phyloP scores from a whole-genome alignment of 2,329 filamentous ascomycete genomes.

The Xylariaceae sp. region DNA sequence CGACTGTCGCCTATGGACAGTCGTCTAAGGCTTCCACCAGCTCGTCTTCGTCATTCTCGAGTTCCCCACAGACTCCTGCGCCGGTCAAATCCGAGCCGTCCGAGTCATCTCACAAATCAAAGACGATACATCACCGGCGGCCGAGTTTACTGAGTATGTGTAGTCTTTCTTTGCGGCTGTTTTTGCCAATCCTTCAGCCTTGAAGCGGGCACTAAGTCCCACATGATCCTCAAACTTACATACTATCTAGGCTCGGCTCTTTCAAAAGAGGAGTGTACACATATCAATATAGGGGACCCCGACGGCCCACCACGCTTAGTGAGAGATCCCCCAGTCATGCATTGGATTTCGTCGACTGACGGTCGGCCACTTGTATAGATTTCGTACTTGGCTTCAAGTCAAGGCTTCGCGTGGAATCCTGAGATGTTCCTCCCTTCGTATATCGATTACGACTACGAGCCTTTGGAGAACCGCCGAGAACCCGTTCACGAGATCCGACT shows the following conservation, averaged over 20 bases:
- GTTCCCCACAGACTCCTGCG: constrained; percentile 55
- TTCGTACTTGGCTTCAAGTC: constrained; percentile 78
- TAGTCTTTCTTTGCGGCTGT: background rate
- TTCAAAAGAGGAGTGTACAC: constrained; percentile 77
- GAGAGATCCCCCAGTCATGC: constrained; percentile 39
- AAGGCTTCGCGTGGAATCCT: constrained; percentile 85
- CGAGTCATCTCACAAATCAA: constrained; percentile 47
- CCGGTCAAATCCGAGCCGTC: constrained; percentile 50
- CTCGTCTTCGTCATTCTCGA: constrained; percentile 64
- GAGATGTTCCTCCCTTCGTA: constrained; percentile 85
- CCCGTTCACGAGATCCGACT: constrained; percentile 79
- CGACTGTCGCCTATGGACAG: constrained; percentile 45
- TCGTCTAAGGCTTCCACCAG: constrained; percentile 54
- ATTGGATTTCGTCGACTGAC: constrained; percentile 27
- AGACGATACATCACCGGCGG: constrained; percentile 59
- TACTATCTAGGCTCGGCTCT: constrained; percentile 67
- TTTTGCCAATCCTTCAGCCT: background rate
- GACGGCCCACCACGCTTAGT: constrained; percentile 76
- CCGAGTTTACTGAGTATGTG: constrained; percentile 66
- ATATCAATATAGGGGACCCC: constrained; percentile 77
- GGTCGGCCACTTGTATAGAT: constrained; percentile 57
- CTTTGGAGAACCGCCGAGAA: constrained; percentile 76
- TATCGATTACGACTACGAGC: constrained; percentile 74
- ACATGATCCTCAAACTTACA: constrained; percentile 30
- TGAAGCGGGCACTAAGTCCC: constrained; percentile 10